Evolutionary conservation across 2,329 filamentous ascomycete species (phyloP).

Genomic region (Xylaria sp.): DNA sequence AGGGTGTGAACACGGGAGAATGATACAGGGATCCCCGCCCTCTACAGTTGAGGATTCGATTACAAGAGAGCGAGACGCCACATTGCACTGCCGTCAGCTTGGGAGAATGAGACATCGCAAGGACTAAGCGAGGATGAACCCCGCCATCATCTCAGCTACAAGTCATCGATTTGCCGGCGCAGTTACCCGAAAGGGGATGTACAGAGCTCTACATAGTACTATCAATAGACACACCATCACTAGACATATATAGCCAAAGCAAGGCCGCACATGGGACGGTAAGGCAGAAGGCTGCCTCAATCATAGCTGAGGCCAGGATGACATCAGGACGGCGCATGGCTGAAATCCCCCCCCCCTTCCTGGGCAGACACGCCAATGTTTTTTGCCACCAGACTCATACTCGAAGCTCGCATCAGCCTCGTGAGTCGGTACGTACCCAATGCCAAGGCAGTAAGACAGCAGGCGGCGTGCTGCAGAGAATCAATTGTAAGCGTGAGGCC

Average conservation of each 20-base stretch:
- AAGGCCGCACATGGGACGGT: constrained; percentile 6
- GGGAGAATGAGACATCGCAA: constrained; percentile 19
- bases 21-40: constrained; percentile 7
- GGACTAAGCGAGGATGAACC: constrained; percentile 16
- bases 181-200: constrained; percentile 23
- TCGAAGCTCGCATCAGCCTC: constrained; percentile 16
- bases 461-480: constrained; percentile 7
- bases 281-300: constrained; percentile 33
- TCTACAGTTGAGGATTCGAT: background rate
- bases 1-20: background rate
- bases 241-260: background rate
- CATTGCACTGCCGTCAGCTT: constrained; percentile 10
- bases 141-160: constrained; percentile 29
- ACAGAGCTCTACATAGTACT: background rate
- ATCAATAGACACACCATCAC: background rate
- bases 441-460: constrained; percentile 16
- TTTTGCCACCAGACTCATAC: constrained; percentile 7
- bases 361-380: background rate
- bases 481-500: constrained; percentile 2
- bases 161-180: constrained; percentile 17
- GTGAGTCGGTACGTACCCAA: constrained; percentile 16
- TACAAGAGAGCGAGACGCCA: constrained; percentile 9
- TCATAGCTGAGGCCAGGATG: constrained; percentile 15
- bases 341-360: constrained; percentile 1
- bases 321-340: constrained; percentile 28